phyloP scores from a whole-genome alignment of 805 yeast species.

The Zygosaccharomyces lentus region DNA sequence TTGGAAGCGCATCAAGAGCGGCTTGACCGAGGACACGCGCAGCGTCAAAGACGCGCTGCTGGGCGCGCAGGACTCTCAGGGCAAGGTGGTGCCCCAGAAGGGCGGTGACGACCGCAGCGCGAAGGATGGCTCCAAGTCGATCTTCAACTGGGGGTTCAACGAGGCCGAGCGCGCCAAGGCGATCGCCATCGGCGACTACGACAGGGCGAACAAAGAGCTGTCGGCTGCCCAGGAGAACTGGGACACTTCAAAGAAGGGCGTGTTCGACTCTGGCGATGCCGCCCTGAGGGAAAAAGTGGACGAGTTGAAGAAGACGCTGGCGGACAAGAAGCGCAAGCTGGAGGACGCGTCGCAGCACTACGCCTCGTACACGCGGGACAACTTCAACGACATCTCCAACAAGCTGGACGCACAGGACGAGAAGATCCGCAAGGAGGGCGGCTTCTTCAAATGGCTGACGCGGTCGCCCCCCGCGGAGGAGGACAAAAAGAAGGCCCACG shows the following conservation, averaged over 20 bases:
- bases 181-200: conserved; percentile 30
- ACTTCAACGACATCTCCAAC: conserved; percentile 29
- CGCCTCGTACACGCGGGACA: conserved; percentile 17
- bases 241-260: conserved; percentile 16
- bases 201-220: conserved; percentile 27
- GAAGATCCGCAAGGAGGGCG: conserved; percentile 21
- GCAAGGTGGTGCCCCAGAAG: not conserved
- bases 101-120: conserved; percentile 11
- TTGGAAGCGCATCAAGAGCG: conserved; percentile 15
- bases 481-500: conserved; percentile 8
- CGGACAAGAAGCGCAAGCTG: conserved; percentile 16
- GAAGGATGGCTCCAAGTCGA: conserved; percentile 22
- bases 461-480: conserved; percentile 9
- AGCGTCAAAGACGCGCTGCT: conserved; percentile 17
- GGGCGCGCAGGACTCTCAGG: conserved; percentile 5
- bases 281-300: conserved; percentile 18
- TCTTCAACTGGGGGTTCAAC: conserved; percentile 30
- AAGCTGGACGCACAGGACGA: conserved; percentile 24
- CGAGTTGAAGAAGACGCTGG: conserved; percentile 16
- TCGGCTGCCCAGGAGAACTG: conserved; percentile 18
- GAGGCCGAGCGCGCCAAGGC: conserved; percentile 31
- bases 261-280: conserved; percentile 20
- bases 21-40: conserved; percentile 12
- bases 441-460: conserved; percentile 25
- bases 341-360: conserved; percentile 24